A percentile compares a stretch with the other conserved stretches of the same genome.
These are phyloP conservation scores for Pelargonium fulgidum DNA, from an alignment of 441 rosid species.

Conservation along the genomic window DNA sequence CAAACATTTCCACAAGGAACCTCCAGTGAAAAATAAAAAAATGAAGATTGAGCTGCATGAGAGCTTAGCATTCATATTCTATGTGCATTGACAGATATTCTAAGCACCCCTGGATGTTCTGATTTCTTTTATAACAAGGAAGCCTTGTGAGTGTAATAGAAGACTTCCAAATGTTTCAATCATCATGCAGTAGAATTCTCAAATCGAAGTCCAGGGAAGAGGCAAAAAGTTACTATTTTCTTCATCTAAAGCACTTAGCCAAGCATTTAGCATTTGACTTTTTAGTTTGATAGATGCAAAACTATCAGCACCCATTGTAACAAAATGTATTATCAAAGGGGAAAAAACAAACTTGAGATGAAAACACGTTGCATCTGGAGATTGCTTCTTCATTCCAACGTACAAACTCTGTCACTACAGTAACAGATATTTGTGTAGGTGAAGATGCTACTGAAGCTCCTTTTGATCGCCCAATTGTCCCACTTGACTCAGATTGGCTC, in stretches of 20 bases:
- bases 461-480: slow-evolving; percentile 86
- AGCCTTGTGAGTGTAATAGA: not conserved
- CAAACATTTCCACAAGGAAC: not conserved
- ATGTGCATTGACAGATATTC: too few relatives aligned
- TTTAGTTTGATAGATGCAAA: slow-evolving; percentile 1
- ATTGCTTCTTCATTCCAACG: slow-evolving; percentile 99
- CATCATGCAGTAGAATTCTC: not conserved
- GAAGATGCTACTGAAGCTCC: slow-evolving; percentile 85
- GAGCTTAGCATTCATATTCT: too few relatives aligned
- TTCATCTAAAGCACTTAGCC: not conserved
- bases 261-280: slow-evolving; percentile 3
- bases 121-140: not conserved
- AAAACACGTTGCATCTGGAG: slow-evolving; percentile 83
- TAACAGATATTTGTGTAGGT: slow-evolving; percentile 89
- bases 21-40: not conserved
- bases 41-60: too few relatives aligned
- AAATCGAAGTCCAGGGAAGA: not conserved
- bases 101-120: too few relatives aligned
- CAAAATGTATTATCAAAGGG: slow-evolving; percentile 7
- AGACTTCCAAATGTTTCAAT: not conserved
- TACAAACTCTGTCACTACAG: slow-evolving; percentile 92
- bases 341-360: slow-evolving; percentile 62
- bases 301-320: slow-evolving; percentile 3
- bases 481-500: slow-evolving; percentile 65
- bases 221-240: not conserved